phyloP scores from a whole-genome alignment of 2,329 filamentous ascomycete genomes.

The Pseudonectria foliicola region DNA sequence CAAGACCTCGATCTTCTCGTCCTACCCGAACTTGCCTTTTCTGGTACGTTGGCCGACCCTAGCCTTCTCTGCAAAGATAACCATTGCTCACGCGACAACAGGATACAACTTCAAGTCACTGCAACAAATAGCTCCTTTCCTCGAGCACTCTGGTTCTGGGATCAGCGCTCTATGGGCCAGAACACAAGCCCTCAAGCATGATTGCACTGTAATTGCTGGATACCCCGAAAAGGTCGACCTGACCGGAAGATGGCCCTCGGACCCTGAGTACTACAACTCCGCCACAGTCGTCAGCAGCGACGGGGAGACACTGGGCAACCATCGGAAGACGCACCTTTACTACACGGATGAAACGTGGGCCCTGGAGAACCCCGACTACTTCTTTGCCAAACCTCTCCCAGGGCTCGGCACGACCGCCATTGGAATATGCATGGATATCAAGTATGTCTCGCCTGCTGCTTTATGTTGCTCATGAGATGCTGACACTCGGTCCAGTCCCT shows the following conservation, averaged over 20 bases:
- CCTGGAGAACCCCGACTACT: slow-evolving; percentile 44
- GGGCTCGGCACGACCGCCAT: slow-evolving; percentile 46
- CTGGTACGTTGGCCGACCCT: slow-evolving; percentile 1
- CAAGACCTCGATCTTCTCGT: slow-evolving; percentile 62
- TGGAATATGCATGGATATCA: slow-evolving; percentile 59
- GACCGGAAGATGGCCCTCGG: slow-evolving; percentile 40
- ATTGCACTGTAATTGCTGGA: slow-evolving; percentile 62
- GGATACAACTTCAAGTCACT: slow-evolving; percentile 74
- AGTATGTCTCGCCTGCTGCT: slow-evolving; percentile 41
- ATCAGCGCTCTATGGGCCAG: slow-evolving; percentile 66
- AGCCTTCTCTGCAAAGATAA: neutral
- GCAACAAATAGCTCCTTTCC: slow-evolving; percentile 57
- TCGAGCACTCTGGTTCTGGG: slow-evolving; percentile 60
- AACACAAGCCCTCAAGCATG: slow-evolving; percentile 55
- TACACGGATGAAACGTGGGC: slow-evolving; percentile 57
- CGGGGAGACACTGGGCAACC: slow-evolving; percentile 54
- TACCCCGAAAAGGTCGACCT: slow-evolving; percentile 65
- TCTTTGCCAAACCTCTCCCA: slow-evolving; percentile 37
- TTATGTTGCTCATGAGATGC: neutral
- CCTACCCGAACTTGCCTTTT: slow-evolving; percentile 68
- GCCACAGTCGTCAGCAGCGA: slow-evolving; percentile 48
- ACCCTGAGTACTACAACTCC: slow-evolving; percentile 49
- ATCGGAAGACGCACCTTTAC: slow-evolving; percentile 54
- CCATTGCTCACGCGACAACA: slow-evolving; percentile 20
- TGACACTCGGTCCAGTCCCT: slow-evolving; percentile 21